Percentiles rank a stretch among this genome's conserved stretches.
phyloP scores from a whole-genome alignment of 1,284 basidiomycete genomes.

The Athelia psychrophila region DNA sequence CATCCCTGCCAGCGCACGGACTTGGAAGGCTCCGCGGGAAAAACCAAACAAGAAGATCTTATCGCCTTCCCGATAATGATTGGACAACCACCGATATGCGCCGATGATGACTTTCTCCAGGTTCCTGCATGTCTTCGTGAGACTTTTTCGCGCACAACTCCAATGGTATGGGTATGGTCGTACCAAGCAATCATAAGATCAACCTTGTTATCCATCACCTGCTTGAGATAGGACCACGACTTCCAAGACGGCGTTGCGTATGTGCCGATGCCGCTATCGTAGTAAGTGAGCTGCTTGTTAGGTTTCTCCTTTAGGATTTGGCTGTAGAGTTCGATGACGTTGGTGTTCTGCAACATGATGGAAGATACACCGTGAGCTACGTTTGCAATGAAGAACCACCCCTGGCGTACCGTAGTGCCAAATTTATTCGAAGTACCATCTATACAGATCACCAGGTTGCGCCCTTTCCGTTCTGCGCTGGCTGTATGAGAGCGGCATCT shows the following conservation, averaged over 20 bases:
- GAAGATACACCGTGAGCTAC: neutral
- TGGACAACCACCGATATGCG: slow-evolving; percentile 35
- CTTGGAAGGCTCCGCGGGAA: slow-evolving; percentile 38
- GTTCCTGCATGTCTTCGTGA: slow-evolving; percentile 25
- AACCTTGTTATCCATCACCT: slow-evolving; percentile 14
- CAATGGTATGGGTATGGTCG: neutral
- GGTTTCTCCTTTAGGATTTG: slow-evolving; percentile 11
- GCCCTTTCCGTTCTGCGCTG: too few species aligned
- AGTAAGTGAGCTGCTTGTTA: slow-evolving; percentile 22
- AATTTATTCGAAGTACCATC: neutral
- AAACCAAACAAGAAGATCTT: slow-evolving; percentile 35
- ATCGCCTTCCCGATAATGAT: slow-evolving; percentile 30
- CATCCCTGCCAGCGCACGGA: slow-evolving; percentile 34
- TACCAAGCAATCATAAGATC: slow-evolving; percentile 27
- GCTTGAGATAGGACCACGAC: slow-evolving; percentile 12
- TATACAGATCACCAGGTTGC: neutral
- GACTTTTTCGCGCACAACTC: too few species aligned
- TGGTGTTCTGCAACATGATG: slow-evolving; percentile 12
- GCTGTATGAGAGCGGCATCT: too few species aligned
- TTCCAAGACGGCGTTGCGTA: slow-evolving; percentile 17
- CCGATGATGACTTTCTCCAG: slow-evolving; percentile 26
- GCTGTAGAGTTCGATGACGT: slow-evolving; percentile 18
- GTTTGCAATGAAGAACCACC: too few species aligned
- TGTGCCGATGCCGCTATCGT: slow-evolving; percentile 37
- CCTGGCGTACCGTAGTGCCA: neutral